Evolutionary conservation across 139 green algal genomes (phyloP), one percentile per base, ranked within the genome.

Genomic region (Ettlia oleoabundans): DNA sequence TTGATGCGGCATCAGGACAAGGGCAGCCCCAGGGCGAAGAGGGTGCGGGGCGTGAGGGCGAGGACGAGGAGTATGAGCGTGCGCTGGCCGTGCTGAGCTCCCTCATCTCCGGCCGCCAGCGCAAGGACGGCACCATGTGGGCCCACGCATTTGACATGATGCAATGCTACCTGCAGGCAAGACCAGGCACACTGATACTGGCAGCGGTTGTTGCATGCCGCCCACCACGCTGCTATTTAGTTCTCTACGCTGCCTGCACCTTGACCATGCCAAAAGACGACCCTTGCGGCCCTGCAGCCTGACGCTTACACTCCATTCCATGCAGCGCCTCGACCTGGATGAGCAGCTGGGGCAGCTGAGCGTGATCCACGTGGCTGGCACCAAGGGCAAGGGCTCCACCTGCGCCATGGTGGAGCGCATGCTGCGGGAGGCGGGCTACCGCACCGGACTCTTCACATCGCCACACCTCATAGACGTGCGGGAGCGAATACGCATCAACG

Each of bases 321-420:
- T 77, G 47, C 86, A 96, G 93, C 78, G 91, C 2, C 64, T 95
- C 19, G 88, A 82, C n/a, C 84, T 97, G 7, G 80, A 88, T 1
- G 72, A 93, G 9, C 69, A 88, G 2, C 61, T 98, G 37, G 62
- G 82, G 4, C 84, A 89, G 63, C 85, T 98, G 26, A 93, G 77
- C 32, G 89, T 97, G 2, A 94, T 98, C 40, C 94, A 97, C 76
- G 92, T 98, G 40, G 95, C 95, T 3, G 95, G 95, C 22, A 98
- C 94, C 33, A 98, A 98, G 85, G 95, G 95, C 62, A 98, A 98
- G 89, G 95, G 95, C 13, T 98, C 95, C 41, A 98, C 95, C 2
- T 97, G 92, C 76, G 90, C 92, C 7, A 95, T 98, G 89, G 86
- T 95, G 41, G 95, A 98, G 72, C 90, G 81, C 80, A 94, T 98